phyloP scores from a whole-genome alignment of 805 yeast genomes.

The Starmera amethionina region DNA sequence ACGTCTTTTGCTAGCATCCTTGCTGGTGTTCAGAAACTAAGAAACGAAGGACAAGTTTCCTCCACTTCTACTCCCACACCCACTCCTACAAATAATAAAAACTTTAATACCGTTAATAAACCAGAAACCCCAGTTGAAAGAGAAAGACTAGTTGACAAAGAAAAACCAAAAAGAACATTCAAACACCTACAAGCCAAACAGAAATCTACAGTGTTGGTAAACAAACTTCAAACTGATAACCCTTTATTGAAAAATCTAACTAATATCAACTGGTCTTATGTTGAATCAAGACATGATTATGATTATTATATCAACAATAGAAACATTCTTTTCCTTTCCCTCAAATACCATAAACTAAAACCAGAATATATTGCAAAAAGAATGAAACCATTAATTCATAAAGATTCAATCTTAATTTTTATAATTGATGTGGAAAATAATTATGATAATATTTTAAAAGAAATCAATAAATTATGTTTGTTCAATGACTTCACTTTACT shows the following conservation, averaged over 20 bases:
- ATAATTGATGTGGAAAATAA: conserved; percentile 58
- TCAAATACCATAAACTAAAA: conserved; percentile 66
- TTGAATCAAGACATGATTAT: conserved; percentile 34
- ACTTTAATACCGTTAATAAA: not conserved
- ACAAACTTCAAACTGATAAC: conserved; percentile 62
- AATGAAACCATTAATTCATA: conserved; percentile 30
- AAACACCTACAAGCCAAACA: conserved; percentile 15
- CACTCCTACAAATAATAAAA: conserved; percentile 9
- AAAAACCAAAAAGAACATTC: conserved; percentile 3
- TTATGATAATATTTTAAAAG: conserved; percentile 29
- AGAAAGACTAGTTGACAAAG: not conserved
- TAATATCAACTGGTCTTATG: conserved; percentile 44
- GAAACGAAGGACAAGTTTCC: conserved; percentile 19
- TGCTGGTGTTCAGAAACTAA: conserved; percentile 55
- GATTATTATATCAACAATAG: conserved; percentile 58
- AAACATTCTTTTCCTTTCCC: conserved; percentile 50
- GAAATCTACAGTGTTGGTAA: conserved; percentile 35
- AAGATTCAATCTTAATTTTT: conserved; percentile 43
- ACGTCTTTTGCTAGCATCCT: conserved; percentile 63
- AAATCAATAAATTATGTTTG: conserved; percentile 29
- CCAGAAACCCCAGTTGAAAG: not conserved
- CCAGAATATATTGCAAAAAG: conserved; percentile 65
- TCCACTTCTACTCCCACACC: not conserved
- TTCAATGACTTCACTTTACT: conserved; percentile 31
- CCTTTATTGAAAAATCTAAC: conserved; percentile 51